A percentile compares a stretch with the other conserved stretches of the same genome.
Evolutionary conservation across 106 monocot genomes (phyloP).

Genomic region (Dioscorea dumetorum): DNA sequence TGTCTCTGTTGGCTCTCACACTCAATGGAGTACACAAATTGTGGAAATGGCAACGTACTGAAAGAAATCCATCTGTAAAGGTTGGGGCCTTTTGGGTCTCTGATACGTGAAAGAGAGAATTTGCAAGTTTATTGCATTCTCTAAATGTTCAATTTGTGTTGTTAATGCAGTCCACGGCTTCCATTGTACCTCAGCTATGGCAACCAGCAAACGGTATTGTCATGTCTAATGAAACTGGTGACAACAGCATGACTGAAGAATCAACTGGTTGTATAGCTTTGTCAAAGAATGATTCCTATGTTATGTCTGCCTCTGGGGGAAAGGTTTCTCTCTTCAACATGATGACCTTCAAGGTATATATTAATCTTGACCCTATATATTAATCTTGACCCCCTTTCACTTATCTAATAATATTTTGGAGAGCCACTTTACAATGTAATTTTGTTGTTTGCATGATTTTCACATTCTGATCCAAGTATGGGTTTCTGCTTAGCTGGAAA

Average conservation of each 20-base stretch:
- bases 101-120: neutral
- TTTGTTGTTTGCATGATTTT: no score
- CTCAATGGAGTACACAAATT: conserved; percentile 64
- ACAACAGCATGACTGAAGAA: conserved; percentile 22
- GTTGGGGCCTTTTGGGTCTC: conserved; percentile 10
- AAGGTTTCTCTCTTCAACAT: conserved; percentile 54
- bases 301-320: conserved; percentile 62
- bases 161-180: conserved; percentile 26
- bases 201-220: conserved; percentile 29
- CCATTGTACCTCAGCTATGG: conserved; percentile 23
- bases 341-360: conserved; percentile 52
- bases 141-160: neutral
- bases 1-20: conserved; percentile 48
- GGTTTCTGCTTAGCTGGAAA: no score
- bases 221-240: conserved; percentile 33
- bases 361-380: no score
- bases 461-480: no score
- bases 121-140: neutral
- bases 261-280: conserved; percentile 35
- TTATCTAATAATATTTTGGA: no score
- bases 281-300: conserved; percentile 60
- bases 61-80: conserved; percentile 45
- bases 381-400: no score
- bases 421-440: no score
- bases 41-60: conserved; percentile 68